Base-by-base conservation (phyloP, 306 rosid species). In the Glycine tomentella region DNA sequence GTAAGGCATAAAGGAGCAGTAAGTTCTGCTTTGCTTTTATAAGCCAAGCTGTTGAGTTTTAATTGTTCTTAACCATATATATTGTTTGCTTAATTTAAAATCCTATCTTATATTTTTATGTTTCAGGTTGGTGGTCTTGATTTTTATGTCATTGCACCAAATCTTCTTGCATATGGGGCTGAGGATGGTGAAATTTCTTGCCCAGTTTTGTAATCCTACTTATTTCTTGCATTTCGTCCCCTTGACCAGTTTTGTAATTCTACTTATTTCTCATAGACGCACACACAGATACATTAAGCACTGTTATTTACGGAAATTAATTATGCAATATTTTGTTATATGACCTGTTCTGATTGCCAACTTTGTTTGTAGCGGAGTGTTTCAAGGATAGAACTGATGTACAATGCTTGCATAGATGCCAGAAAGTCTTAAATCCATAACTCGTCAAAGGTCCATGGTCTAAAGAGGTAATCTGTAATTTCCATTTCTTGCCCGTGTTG, bases 361-460 rank as follows among this genome's bases (percentile, higher is more conserved):
- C 77, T 61, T 57, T 83, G 64, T 85, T 65, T 84, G 87, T 81
- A 96, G 99, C 99, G 34, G 97, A 88, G 89, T 89, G 92, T 89
- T 92, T 96, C 87, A 92, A 92, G 90, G 99, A 93, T 68, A 90
- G 99, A 76, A 91, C 97, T 36, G 98, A 96, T 86, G 99, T 96
- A 50, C 99, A 96, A 75, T 96, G 99, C 91, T 89, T 96, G 72
- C 99, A 96, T 90, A 87, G 99, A 86, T 96, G 99, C 98, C 99
- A 96, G 86, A 96, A 96, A 84, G 98, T 96, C 83, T 90, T 96
- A 78, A 93, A 96, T 87, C 99, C 99, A 5, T 97, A 93, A 58
- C 97, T 96, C 76, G 87, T 96, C 84, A 96, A 96, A 82, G 99
- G 99, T 83, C 97, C 99, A 72, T 96, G 99, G 99, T 93, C 98